A percentile compares a stretch with the other conserved stretches of the same genome.
Conservation (phyloP, 768 basidiomycete species). For the Hysterangium stoloniferum region DNA sequence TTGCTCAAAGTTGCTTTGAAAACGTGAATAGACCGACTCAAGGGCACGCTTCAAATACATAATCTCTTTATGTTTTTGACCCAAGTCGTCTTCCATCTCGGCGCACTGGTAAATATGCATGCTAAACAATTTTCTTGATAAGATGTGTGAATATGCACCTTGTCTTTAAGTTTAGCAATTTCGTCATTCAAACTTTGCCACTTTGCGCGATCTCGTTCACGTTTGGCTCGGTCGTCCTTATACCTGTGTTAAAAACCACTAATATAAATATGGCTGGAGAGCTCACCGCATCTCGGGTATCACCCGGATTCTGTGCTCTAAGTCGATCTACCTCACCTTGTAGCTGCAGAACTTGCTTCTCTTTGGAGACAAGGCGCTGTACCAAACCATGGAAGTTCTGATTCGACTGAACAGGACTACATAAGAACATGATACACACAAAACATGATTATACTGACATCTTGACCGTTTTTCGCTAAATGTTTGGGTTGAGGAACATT, state of each 20-base stretch:
- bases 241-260: not conserved
- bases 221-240: constrained; percentile 66
- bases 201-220: constrained; percentile 67
- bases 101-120: constrained; percentile 35
- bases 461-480: constrained; percentile 40
- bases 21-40: constrained; percentile 80
- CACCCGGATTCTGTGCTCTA: constrained; percentile 48
- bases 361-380: constrained; percentile 75
- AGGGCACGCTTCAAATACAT: constrained; percentile 76
- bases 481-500: constrained; percentile 31
- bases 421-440: not conserved
- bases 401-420: constrained; percentile 9
- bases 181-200: constrained; percentile 70
- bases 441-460: constrained; percentile 34
- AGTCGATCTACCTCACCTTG: constrained; percentile 62
- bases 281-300: constrained; percentile 53
- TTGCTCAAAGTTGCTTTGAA: constrained; percentile 49
- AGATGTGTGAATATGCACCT: constrained; percentile 35
- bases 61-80: constrained; percentile 64
- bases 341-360: constrained; percentile 73
- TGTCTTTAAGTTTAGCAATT: constrained; percentile 58
- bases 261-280: not conserved
- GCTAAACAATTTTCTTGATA: not conserved
- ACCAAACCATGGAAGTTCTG: constrained; percentile 68
- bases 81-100: constrained; percentile 41